phyloP scores from a whole-genome alignment of 495 filamentous ascomycete species.

The Hapsidospora chrysogenum region DNA sequence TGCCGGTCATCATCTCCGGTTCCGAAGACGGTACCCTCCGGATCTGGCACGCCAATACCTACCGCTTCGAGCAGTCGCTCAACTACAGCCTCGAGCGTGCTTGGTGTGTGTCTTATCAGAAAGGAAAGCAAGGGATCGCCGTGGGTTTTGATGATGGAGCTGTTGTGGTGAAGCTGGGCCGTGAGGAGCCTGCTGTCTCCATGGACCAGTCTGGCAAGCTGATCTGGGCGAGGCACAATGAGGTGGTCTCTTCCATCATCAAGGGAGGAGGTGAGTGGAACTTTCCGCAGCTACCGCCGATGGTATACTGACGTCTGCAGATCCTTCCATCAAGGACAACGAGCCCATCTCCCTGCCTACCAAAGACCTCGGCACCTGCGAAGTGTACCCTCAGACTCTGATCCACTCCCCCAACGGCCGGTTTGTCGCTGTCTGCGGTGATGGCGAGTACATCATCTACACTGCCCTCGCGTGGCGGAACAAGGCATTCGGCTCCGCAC shows the following conservation, averaged over 20 bases:
- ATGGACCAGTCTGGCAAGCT: slow-evolving; percentile 95
- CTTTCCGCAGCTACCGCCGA: slow-evolving; percentile 5
- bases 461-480: slow-evolving; percentile 95
- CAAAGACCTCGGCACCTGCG: slow-evolving; percentile 88
- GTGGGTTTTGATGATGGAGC: slow-evolving; percentile 97
- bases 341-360: slow-evolving; percentile 69
- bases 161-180: slow-evolving; percentile 92
- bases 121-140: slow-evolving; percentile 81
- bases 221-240: slow-evolving; percentile 86
- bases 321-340: slow-evolving; percentile 71
- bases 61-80: slow-evolving; percentile 84
- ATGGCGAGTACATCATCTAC: slow-evolving; percentile 98
- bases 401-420: slow-evolving; percentile 94
- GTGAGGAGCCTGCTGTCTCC: slow-evolving; percentile 92
- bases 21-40: slow-evolving; percentile 96
- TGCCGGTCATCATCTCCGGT: slow-evolving; percentile 96
- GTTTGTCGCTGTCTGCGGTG: slow-evolving; percentile 92
- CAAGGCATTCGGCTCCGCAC: slow-evolving; percentile 85
- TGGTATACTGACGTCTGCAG: slow-evolving; percentile 16
- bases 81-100: slow-evolving; percentile 91
- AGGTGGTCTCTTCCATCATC: slow-evolving; percentile 86
- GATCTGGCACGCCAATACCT: slow-evolving; percentile 98
- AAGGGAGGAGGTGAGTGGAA: slow-evolving; percentile 53
- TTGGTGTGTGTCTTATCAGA: slow-evolving; percentile 94
- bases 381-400: slow-evolving; percentile 90